These are phyloP conservation scores for Drechslerella coelobrocha DNA, from an alignment of 2,329 filamentous ascomycete species.

Conservation along the genomic window DNA sequence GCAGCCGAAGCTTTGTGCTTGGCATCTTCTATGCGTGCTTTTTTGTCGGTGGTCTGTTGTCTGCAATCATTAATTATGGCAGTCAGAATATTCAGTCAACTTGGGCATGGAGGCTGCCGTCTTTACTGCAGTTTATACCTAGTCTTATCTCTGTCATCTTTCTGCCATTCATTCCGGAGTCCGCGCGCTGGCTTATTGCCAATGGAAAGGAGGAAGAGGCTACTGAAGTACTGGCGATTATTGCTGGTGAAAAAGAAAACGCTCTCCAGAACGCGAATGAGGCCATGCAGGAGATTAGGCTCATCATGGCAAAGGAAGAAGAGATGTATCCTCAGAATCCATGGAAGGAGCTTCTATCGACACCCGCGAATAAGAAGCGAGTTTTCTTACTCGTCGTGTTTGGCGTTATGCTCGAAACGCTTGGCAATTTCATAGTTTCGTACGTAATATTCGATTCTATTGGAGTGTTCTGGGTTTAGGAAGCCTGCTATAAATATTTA, in stretches of 20 bases:
- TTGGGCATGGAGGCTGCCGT: slow-evolving; percentile 59
- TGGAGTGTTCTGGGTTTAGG: not conserved
- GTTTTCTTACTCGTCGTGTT: slow-evolving; percentile 55
- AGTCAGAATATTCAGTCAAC: slow-evolving; percentile 56
- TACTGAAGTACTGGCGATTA: slow-evolving; percentile 48
- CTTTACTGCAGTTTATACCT: slow-evolving; percentile 57
- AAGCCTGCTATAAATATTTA: not conserved
- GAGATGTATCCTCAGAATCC: slow-evolving; percentile 54
- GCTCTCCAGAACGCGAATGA: slow-evolving; percentile 49
- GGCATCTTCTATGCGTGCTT: slow-evolving; percentile 52
- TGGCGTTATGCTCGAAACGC: slow-evolving; percentile 52
- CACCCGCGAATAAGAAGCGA: slow-evolving; percentile 53
- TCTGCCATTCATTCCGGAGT: slow-evolving; percentile 56
- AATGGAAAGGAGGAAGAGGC: slow-evolving; percentile 51
- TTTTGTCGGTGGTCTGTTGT: slow-evolving; percentile 56
- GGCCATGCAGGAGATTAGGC: slow-evolving; percentile 53
- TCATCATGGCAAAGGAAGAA: slow-evolving; percentile 53
- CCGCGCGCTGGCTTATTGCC: slow-evolving; percentile 58
- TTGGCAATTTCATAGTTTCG: slow-evolving; percentile 57
- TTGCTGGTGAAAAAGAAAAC: slow-evolving; percentile 48
- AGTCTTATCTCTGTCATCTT: slow-evolving; percentile 54
- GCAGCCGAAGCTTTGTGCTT: slow-evolving; percentile 28
- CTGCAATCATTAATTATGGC: slow-evolving; percentile 56
- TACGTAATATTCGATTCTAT: slow-evolving; percentile 41
- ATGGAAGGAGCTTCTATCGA: slow-evolving; percentile 55